phyloP scores from a whole-genome alignment of 73 alveolate genomes.

The Stentor coeruleus region DNA sequence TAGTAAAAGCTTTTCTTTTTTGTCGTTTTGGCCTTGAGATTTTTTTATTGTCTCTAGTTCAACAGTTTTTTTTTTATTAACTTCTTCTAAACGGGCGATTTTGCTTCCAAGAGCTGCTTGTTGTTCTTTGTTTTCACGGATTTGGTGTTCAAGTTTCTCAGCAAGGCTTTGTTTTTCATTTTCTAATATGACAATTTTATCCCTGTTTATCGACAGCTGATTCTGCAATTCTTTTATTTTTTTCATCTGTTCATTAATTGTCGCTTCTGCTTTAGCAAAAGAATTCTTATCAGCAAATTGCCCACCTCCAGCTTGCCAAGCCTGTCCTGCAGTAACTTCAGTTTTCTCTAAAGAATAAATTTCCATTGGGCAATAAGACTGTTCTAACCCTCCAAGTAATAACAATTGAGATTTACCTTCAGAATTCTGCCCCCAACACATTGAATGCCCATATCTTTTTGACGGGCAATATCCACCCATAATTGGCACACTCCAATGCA shows the following conservation, averaged over 20 bases:
- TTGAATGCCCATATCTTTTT: slow-evolving; percentile 13
- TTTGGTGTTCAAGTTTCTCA: slow-evolving; percentile 4
- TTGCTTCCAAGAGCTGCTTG: not conserved
- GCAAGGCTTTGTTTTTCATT: slow-evolving; percentile 16
- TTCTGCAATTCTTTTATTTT: slow-evolving; percentile 9
- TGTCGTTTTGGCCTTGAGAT: too few relatives aligned
- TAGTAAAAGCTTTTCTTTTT: not conserved
- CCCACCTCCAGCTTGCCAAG: not conserved
- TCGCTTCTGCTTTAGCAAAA: not conserved
- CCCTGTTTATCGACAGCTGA: slow-evolving; percentile 19
- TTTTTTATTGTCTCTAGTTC: slow-evolving; percentile 10
- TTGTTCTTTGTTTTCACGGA: not conserved
- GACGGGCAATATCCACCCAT: slow-evolving; percentile 29
- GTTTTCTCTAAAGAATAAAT: slow-evolving; percentile 17
- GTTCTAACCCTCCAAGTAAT: slow-evolving; percentile 24
- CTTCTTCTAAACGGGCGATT: slow-evolving; percentile 1
- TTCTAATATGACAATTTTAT: slow-evolving; percentile 17
- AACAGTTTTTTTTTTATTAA: not conserved
- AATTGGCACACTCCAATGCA: slow-evolving; percentile 24
- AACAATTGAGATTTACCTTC: slow-evolving; percentile 16
- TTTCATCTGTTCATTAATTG: slow-evolving; percentile 20
- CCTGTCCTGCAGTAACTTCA: slow-evolving; percentile 20
- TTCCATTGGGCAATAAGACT: slow-evolving; percentile 11
- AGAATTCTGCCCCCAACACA: slow-evolving; percentile 16
- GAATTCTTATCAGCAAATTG: not conserved